These are phyloP conservation scores for Dothistroma pini DNA, from an alignment of 2,329 filamentous ascomycete genomes.

Conservation along the genomic window DNA sequence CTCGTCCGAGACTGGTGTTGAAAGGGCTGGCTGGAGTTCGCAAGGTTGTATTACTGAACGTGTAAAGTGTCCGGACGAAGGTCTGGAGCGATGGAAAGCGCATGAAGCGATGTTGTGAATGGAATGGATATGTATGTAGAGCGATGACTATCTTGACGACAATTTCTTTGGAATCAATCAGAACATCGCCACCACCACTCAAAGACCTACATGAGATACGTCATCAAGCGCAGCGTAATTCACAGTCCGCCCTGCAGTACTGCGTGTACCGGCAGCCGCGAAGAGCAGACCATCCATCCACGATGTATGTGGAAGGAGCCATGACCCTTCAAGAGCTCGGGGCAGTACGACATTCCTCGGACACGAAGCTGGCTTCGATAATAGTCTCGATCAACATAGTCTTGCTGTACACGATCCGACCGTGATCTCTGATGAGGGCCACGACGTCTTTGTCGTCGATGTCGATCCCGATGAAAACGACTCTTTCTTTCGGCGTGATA, in stretches of 20 bases:
- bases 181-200: neutral
- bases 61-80: constrained; percentile 48
- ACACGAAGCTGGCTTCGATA: constrained; percentile 39
- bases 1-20: constrained; percentile 31
- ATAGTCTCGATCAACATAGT: constrained; percentile 44
- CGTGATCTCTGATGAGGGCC: constrained; percentile 34
- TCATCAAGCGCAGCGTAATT: neutral
- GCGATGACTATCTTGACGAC: neutral
- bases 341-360: neutral
- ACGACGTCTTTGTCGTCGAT: constrained; percentile 36
- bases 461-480: constrained; percentile 40
- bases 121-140: neutral
- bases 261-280: too few relatives aligned
- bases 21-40: constrained; percentile 22
- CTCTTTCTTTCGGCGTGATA: constrained; percentile 20
- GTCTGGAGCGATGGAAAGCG: constrained; percentile 48
- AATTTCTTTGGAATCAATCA: neutral
- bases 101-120: constrained; percentile 36
- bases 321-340: neutral
- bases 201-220: neutral
- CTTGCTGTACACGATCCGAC: constrained; percentile 39
- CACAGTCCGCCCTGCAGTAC: neutral
- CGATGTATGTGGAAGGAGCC: neutral
- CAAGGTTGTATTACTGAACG: constrained; percentile 45
- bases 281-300: too few relatives aligned